Evolutionary conservation across 2,329 filamentous ascomycete genomes (phyloP).

Genomic region (Cordyceps cateniannulata): DNA sequence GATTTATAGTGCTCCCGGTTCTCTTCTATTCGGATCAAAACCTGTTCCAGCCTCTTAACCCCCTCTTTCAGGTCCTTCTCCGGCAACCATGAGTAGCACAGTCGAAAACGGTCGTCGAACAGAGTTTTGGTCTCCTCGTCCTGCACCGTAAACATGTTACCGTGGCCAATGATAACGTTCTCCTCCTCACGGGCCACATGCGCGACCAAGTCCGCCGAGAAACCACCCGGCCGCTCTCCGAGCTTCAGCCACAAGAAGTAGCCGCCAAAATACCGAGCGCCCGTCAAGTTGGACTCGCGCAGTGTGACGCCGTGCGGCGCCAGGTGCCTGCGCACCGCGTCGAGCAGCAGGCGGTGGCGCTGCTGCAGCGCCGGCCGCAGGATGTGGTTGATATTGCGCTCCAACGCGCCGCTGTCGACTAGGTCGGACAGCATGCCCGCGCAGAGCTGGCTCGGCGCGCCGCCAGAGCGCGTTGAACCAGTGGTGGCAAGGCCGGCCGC

Average conservation of each 20-base stretch:
- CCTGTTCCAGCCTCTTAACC: conserved; percentile 52
- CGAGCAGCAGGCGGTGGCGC: conserved; percentile 45
- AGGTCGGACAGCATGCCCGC: conserved; percentile 46
- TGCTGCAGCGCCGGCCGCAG: conserved; percentile 40
- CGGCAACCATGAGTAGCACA: conserved; percentile 70
- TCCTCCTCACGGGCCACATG: conserved; percentile 53
- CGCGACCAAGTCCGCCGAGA: conserved; percentile 50
- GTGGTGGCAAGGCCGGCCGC: conserved; percentile 45
- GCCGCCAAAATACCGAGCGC: conserved; percentile 58
- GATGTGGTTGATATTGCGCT: conserved; percentile 34
- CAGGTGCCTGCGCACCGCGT: conserved; percentile 53
- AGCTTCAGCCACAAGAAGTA: conserved; percentile 81
- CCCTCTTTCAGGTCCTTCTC: conserved; percentile 61
- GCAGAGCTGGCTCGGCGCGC: conserved; percentile 49
- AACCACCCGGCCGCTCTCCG: conserved; percentile 30
- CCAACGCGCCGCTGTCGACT: conserved; percentile 36
- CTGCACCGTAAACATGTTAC: conserved; percentile 62
- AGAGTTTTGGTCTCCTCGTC: conserved; percentile 45
- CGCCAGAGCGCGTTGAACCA: conserved; percentile 49
- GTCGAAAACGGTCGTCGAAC: conserved; percentile 55
- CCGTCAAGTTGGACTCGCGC: conserved; percentile 30
- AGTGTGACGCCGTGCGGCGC: conserved; percentile 53
- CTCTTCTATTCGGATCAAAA: conserved; percentile 30
- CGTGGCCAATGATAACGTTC: conserved; percentile 61
- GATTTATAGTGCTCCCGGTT: conserved; percentile 22